Conservation (phyloP, 2,329 filamentous ascomycete species). For the Beauveria scarabaeidicola region DNA sequence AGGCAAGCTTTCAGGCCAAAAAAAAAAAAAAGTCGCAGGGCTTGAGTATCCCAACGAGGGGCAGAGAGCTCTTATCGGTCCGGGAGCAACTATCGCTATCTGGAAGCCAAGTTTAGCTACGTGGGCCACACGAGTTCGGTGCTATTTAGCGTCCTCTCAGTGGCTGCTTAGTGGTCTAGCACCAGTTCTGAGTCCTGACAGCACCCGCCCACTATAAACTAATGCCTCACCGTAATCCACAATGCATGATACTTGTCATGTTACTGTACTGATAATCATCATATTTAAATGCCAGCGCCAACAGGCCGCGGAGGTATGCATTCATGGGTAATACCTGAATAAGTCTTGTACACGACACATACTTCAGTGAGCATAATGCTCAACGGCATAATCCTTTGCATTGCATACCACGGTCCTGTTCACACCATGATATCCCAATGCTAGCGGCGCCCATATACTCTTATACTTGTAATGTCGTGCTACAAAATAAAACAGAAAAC, state of each 20-base stretch:
- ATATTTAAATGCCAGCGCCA: too few relatives aligned
- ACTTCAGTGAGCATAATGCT: neutral
- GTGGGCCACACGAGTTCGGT: neutral
- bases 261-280: too few relatives aligned
- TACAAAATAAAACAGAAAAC: constrained; percentile 8
- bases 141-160: neutral
- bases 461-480: constrained; percentile 12
- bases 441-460: constrained; percentile 6
- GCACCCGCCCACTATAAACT: constrained; percentile 1
- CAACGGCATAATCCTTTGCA: neutral
- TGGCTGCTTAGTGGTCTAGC: neutral
- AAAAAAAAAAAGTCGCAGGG: constrained; percentile 1
- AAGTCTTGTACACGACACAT: too few relatives aligned
- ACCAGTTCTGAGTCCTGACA: neutral
- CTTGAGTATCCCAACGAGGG: neutral
- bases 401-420: neutral
- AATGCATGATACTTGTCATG: neutral
- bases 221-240: constrained; percentile 8
- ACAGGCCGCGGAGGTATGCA: too few relatives aligned
- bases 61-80: constrained; percentile 9
- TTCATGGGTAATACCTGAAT: too few relatives aligned
- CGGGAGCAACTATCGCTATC: constrained; percentile 8
- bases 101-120: neutral
- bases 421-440: constrained; percentile 4
- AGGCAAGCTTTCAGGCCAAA: neutral